These are phyloP conservation scores for Hippophae gyantsensis DNA, from an alignment of 306 rosid species.

Conservation along the genomic window DNA sequence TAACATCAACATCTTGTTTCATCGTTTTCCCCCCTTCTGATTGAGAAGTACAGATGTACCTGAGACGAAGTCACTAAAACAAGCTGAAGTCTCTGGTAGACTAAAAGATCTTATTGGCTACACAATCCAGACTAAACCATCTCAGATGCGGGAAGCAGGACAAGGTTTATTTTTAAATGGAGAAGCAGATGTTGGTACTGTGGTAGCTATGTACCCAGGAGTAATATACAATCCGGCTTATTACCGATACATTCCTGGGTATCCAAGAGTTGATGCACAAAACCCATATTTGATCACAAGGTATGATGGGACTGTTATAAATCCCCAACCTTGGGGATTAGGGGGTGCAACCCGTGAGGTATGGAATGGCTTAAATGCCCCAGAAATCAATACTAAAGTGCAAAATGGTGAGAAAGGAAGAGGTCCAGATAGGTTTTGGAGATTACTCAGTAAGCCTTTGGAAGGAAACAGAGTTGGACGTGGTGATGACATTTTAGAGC, in stretches of 20 bases:
- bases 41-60: conserved; percentile 49
- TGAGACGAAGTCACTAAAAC: conserved; percentile 43
- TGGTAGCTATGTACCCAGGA: conserved; percentile 80
- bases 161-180: conserved; percentile 74
- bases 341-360: conserved; percentile 54
- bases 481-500: conserved; percentile 46
- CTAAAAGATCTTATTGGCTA: conserved; percentile 61
- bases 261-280: conserved; percentile 63
- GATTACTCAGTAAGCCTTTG: conserved; percentile 65
- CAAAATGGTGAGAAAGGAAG: conserved; percentile 31
- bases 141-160: conserved; percentile 70
- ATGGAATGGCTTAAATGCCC: conserved; percentile 41
- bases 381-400: conserved; percentile 18
- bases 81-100: conserved; percentile 49
- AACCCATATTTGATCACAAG: conserved; percentile 85
- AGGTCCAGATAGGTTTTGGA: conserved; percentile 63
- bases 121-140: conserved; percentile 59
- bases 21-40: no score
- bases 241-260: conserved; percentile 84
- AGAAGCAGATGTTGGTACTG: conserved; percentile 60
- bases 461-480: conserved; percentile 35
- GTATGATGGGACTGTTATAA: conserved; percentile 72
- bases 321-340: conserved; percentile 77
- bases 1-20: no score
- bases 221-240: conserved; percentile 68